phyloP scores from a whole-genome alignment of 2,329 filamentous ascomycete genomes.

The Huntiella abstrusa region DNA sequence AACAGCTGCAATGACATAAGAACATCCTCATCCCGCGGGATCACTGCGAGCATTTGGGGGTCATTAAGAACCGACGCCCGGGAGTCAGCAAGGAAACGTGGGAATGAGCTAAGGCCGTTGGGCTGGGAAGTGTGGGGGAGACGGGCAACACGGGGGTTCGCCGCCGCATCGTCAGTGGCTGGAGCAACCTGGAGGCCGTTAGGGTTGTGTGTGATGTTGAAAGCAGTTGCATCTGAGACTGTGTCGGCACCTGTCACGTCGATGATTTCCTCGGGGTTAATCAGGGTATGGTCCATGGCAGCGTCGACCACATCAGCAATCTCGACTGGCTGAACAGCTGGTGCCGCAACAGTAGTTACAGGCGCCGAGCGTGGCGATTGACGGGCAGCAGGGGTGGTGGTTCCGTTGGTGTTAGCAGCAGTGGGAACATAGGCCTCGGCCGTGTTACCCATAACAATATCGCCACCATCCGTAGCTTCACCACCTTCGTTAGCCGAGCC shows the following conservation, averaged over 20 bases:
- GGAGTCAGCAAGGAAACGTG: constrained; percentile 58
- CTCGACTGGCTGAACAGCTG: constrained; percentile 59
- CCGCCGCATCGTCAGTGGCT: constrained; percentile 43
- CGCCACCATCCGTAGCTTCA: constrained; percentile 54
- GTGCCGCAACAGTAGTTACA: constrained; percentile 33
- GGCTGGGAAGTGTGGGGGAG: constrained; percentile 8
- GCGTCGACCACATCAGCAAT: constrained; percentile 53
- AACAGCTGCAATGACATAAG: constrained; percentile 93
- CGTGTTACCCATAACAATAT: constrained; percentile 62
- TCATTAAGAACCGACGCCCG: constrained; percentile 41
- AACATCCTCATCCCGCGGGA: constrained; percentile 94
- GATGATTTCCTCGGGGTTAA: constrained; percentile 27
- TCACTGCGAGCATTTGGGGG: constrained; percentile 63
- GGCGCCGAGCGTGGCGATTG: neutral
- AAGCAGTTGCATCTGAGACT: constrained; percentile 70
- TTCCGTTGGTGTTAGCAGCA: neutral
- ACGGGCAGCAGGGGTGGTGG: neutral
- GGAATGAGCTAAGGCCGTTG: constrained; percentile 44
- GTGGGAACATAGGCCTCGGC: constrained; percentile 28
- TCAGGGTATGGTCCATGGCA: constrained; percentile 47
- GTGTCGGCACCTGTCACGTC: constrained; percentile 57
- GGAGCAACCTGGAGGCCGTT: constrained; percentile 68
- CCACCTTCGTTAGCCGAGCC: constrained; percentile 59
- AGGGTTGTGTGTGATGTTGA: constrained; percentile 80
- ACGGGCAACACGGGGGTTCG: constrained; percentile 23